phyloP scores from a whole-genome alignment of 495 filamentous ascomycete species.

The Aspergillus leporis region DNA sequence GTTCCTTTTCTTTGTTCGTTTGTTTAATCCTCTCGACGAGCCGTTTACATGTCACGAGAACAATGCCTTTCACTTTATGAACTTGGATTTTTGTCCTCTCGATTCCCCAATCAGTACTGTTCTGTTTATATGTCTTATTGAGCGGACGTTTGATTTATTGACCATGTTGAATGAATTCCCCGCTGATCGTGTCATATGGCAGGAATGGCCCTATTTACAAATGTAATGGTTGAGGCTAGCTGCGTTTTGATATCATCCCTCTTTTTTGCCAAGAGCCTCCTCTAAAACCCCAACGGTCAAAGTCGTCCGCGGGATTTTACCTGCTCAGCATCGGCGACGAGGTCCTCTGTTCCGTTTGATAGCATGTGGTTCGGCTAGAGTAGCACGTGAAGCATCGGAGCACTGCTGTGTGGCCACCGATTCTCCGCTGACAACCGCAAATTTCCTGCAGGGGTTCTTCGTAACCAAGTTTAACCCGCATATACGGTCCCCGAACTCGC shows the following conservation, averaged over 20 bases:
- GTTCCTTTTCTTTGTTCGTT: slow-evolving; percentile 10
- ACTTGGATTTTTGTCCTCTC: slow-evolving; percentile 7
- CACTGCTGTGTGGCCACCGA: not conserved
- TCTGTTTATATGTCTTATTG: slow-evolving; percentile 6
- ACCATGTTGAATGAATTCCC: not conserved
- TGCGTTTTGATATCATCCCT: not conserved
- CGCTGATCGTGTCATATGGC: not conserved
- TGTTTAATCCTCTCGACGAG: slow-evolving; percentile 10
- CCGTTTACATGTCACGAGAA: slow-evolving; percentile 12
- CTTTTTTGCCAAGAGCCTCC: not conserved
- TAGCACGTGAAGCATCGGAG: not conserved
- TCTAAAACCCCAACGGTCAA: not conserved
- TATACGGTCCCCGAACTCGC: not conserved
- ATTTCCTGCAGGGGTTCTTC: not conserved
- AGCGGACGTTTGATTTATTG: slow-evolving; percentile 1
- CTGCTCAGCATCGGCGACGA: not conserved
- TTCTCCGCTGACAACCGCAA: not conserved
- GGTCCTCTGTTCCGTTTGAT: not conserved
- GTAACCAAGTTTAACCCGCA: not conserved
- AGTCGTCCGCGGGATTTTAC: not conserved
- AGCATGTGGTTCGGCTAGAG: not conserved
- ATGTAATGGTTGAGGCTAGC: not conserved
- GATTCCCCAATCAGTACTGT: slow-evolving; percentile 14
- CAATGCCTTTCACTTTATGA: slow-evolving; percentile 11
- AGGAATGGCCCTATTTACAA: not conserved